Conservation (phyloP, 1,284 basidiomycete species). For the Cutaneotrichosporon sp. region DNA sequence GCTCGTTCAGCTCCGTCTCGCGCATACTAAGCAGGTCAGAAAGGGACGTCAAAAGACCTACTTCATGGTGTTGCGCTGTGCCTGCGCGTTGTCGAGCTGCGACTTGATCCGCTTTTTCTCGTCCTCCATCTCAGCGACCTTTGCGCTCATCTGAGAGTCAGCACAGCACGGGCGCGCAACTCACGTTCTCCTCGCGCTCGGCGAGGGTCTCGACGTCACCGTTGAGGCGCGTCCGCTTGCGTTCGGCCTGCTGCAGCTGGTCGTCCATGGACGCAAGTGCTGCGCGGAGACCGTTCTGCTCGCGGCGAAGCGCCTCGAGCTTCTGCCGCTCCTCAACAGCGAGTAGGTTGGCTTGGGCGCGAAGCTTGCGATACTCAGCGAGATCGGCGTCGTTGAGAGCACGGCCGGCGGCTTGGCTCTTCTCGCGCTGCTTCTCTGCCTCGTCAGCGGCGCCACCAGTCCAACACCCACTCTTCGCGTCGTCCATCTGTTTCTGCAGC, state of each 20-base stretch:
- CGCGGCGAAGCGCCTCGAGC: constrained; percentile 72
- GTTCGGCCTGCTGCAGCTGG: constrained; percentile 61
- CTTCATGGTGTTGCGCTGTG: constrained; percentile 37
- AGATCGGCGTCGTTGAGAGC: constrained; percentile 77
- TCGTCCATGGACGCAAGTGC: constrained; percentile 54
- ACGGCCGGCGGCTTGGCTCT: constrained; percentile 63
- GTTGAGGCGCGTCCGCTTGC: constrained; percentile 58
- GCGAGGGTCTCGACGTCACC: constrained; percentile 58
- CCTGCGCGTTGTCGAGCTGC: constrained; percentile 36
- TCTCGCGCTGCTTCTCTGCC: constrained; percentile 68
- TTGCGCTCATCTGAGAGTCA: constrained; percentile 45
- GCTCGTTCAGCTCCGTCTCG: constrained; percentile 84
- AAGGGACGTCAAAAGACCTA: constrained; percentile 11
- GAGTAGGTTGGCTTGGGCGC: constrained; percentile 59
- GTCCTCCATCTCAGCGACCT: constrained; percentile 54
- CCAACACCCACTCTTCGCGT: constrained; percentile 61
- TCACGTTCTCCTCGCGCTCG: constrained; percentile 55
- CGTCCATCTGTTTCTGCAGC: constrained; percentile 66
- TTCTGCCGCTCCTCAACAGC: constrained; percentile 83
- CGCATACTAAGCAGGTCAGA: constrained; percentile 60
- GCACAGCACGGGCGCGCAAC: background rate
- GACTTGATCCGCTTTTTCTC: constrained; percentile 35
- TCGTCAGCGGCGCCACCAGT: constrained; percentile 3
- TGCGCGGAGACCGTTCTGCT: constrained; percentile 69
- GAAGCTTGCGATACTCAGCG: constrained; percentile 78